A percentile compares a stretch with the other conserved stretches of the same genome.
These are phyloP conservation scores for Litsea cubeba DNA, from an alignment of 164 flowering plant genomes.

Conservation along the genomic window DNA sequence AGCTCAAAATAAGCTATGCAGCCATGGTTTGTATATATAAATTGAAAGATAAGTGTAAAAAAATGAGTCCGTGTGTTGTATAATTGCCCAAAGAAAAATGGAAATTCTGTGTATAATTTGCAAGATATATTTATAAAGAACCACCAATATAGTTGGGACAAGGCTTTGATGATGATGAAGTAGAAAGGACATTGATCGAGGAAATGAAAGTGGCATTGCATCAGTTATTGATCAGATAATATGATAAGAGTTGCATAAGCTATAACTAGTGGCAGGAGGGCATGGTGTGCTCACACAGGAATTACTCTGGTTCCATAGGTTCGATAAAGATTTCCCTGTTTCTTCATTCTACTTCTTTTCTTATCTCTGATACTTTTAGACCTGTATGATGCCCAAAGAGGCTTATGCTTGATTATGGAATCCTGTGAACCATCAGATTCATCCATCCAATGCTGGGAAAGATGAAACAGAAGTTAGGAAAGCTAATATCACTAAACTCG, in stretches of 20 bases:
- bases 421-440: conserved; percentile 65
- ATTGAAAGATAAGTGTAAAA: no score
- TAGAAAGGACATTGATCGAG: neutral
- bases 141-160: no score
- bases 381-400: conserved; percentile 74
- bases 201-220: neutral
- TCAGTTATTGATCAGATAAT: neutral
- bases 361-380: conserved; percentile 47
- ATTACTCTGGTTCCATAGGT: conserved; percentile 97
- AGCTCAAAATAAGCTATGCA: no score
- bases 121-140: neutral
- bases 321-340: conserved; percentile 63
- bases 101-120: neutral
- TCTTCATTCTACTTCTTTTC: conserved; percentile 41
- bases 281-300: conserved; percentile 73
- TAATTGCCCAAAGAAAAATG: neutral
- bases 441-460: conserved; percentile 72
- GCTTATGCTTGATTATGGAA: conserved; percentile 85
- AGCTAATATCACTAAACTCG: neutral
- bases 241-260: neutral
- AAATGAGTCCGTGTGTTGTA: neutral
- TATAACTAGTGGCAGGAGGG: conserved; percentile 2
- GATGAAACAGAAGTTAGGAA: conserved; percentile 15
- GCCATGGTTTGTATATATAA: no score
- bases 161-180: neutral